These are phyloP conservation scores for Daedaleopsis sinensis DNA, from an alignment of 768 basidiomycete genomes.

Conservation along the genomic window DNA sequence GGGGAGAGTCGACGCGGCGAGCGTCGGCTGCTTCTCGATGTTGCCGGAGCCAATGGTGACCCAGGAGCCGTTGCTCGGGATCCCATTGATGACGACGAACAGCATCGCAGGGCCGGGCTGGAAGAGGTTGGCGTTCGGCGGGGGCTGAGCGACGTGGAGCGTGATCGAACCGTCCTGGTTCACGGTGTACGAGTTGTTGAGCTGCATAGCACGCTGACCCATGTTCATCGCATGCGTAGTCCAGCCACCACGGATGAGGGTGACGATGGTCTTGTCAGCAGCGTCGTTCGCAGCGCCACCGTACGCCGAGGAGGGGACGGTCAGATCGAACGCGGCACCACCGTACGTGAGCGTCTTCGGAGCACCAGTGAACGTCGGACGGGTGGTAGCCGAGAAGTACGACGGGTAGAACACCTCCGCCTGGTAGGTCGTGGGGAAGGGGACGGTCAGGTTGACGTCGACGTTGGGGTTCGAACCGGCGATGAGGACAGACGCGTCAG, in stretches of 20 bases:
- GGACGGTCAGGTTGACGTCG: conserved; percentile 66
- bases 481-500: conserved; percentile 83
- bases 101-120: conserved; percentile 87
- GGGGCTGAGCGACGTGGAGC: conserved; percentile 80
- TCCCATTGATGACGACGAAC: conserved; percentile 82
- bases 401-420: conserved; percentile 91
- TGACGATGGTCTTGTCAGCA: conserved; percentile 74
- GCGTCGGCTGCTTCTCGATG: conserved; percentile 70
- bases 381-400: conserved; percentile 72
- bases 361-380: conserved; percentile 71
- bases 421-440: conserved; percentile 77
- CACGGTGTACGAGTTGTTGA: conserved; percentile 85
- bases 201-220: conserved; percentile 80
- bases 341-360: conserved; percentile 85
- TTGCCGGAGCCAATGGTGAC: conserved; percentile 81
- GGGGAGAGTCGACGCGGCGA: conserved; percentile 49
- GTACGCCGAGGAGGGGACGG: conserved; percentile 67
- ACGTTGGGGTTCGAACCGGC: conserved; percentile 94
- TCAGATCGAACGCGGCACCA: conserved; percentile 77
- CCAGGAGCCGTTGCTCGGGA: conserved; percentile 79
- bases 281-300: conserved; percentile 68
- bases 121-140: conserved; percentile 84
- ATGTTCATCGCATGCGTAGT: conserved; percentile 89
- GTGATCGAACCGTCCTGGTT: conserved; percentile 75
- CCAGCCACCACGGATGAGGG: conserved; percentile 82